Base-by-base conservation (phyloP, 108 stramenopile genomes). In the Epipyxis sp. region DNA sequence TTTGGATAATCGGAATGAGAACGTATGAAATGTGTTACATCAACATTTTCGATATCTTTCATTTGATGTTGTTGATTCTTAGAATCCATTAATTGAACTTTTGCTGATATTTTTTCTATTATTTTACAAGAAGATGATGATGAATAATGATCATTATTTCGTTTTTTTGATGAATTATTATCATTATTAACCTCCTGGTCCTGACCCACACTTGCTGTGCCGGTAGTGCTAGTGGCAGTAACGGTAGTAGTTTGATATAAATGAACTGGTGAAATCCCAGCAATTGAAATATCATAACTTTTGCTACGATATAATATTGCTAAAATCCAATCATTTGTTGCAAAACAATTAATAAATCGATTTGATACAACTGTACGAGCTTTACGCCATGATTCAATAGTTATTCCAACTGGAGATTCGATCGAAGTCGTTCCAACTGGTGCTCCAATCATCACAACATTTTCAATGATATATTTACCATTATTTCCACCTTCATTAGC, bases 311-410 rank as follows among this genome's bases (percentile, higher is more conserved):
- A 96, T 45, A 92, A 88, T 3, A 96, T 81, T 1, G 91, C 92
- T 10, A 98, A 79, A 78, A 98, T 90, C 81, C 91, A 89, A 80
- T 98, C 97, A 62, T 88, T 92, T 0, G 87, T 78, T 10, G 90
- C 89, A 84, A 92, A 97, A 69, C 92, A 92, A 76, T 98, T 98
- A 25, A 98, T 90, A n/a, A 96, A 77, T 44, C 95, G 81, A 1
- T 94, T 95, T 27, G 91, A 89, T 32, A 95, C 95, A 32, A 96
- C 86, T 78, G 86, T 82, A 45, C 94, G 84, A 34, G 90, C 92
- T 43, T 85, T 85, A 77, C 82, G 83, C 97, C 95, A 98, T 13
- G 57, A n/a, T n/a, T n/a, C n/a, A n/a, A n/a, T n/a, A n/a, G n/a
- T n/a, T n/a, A n/a, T n/a, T n/a, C n/a, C n/a, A n/a, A n/a, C n/a